Evolutionary conservation across 2,329 filamentous ascomycete species (phyloP).

Genomic region (Beauveria bassiana): DNA sequence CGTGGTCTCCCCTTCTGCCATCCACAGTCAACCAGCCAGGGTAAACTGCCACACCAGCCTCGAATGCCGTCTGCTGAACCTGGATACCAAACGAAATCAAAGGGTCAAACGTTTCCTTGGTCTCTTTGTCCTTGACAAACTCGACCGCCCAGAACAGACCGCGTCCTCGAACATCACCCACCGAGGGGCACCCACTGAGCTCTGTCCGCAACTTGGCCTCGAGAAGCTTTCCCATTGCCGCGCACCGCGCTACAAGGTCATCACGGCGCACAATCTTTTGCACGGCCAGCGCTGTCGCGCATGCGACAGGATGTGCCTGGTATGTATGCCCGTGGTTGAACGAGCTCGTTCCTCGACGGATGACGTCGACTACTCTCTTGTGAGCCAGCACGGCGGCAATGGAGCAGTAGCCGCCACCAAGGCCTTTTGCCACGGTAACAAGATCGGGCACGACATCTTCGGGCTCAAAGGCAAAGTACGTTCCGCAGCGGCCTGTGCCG

Average conservation of each 20-base stretch:
- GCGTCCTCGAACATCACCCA: conserved; percentile 33
- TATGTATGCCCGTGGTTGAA: conserved; percentile 53
- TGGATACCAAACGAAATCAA: conserved; percentile 19
- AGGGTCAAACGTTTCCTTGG: conserved; percentile 28
- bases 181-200: conserved; percentile 24
- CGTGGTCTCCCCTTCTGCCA: conserved; percentile 57
- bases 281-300: conserved; percentile 30
- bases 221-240: conserved; percentile 23
- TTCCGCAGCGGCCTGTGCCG: conserved; percentile 48
- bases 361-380: conserved; percentile 38
- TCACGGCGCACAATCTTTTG: conserved; percentile 30
- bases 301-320: conserved; percentile 30
- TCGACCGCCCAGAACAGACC: conserved; percentile 41
- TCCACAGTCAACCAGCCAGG: conserved; percentile 54
- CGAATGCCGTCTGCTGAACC: conserved; percentile 23
- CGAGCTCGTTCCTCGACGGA: conserved; percentile 37
- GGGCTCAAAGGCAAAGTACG: conserved; percentile 39
- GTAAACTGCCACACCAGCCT: conserved; percentile 43
- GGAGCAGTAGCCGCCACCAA: conserved; percentile 48
- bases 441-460: conserved; percentile 41
- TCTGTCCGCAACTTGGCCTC: conserved; percentile 19
- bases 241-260: conserved; percentile 25
- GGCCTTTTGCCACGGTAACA: conserved; percentile 50
- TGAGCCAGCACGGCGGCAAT: conserved; percentile 47
- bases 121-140: conserved; percentile 32